These are phyloP conservation scores for Triticum timopheevii DNA, from an alignment of 176 grass and related monocot genomes.

Conservation along the genomic window DNA sequence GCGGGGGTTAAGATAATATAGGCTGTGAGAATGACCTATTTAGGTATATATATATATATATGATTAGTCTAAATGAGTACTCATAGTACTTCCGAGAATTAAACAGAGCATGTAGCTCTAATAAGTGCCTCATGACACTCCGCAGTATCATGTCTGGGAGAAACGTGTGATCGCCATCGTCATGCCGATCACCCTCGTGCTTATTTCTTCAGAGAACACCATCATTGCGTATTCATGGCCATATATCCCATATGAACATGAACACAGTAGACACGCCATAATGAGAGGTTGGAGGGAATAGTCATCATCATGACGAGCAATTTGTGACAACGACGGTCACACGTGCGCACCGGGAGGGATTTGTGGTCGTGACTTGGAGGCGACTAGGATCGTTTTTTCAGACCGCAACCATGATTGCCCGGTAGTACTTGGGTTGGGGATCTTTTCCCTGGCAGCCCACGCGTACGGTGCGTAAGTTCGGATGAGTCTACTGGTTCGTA, in stretches of 20 bases:
- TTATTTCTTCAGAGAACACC: constrained; percentile 11
- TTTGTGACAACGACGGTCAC: constrained; percentile 10
- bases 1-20: too few species aligned
- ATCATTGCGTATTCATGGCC: constrained; percentile 41
- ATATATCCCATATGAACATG: too few species aligned
- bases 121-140: too few species aligned
- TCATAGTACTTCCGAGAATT: too few species aligned
- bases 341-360: constrained; percentile 28
- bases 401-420: background rate
- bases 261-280: background rate
- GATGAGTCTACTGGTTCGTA: too few species aligned
- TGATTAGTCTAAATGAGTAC: too few species aligned
- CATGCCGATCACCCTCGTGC: background rate
- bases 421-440: background rate
- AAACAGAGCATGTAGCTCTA: too few species aligned
- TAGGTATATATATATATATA: too few species aligned
- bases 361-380: constrained; percentile 4
- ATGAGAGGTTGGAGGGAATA: constrained; percentile 2
- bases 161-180: background rate
- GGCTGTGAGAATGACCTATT: too few species aligned
- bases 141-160: background rate
- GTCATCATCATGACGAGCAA: background rate
- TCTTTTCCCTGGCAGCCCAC: background rate
- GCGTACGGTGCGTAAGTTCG: too few species aligned
- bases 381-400: background rate